Percentiles rank a stretch among this genome's conserved stretches.
Conservation (phyloP, 805 yeast species). For the Ascoidea rubescens region DNA sequence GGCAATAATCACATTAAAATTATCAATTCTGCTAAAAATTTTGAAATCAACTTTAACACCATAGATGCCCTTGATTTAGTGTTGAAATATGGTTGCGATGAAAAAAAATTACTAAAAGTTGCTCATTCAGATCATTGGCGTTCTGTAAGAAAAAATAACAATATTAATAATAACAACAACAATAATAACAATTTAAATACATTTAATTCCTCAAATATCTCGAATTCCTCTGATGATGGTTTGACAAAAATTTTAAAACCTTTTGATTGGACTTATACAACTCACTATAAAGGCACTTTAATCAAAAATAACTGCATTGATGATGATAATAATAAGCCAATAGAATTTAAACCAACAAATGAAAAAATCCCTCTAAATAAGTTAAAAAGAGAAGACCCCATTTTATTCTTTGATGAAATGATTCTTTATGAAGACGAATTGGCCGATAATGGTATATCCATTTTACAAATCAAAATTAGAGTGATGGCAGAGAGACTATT, state of each 20-base stretch:
- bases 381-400: constrained; percentile 66
- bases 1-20: constrained; percentile 64
- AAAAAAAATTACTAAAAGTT: constrained; percentile 44
- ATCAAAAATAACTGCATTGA: not conserved
- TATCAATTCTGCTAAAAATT: constrained; percentile 23
- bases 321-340: not conserved
- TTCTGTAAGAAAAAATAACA: constrained; percentile 17
- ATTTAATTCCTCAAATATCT: constrained; percentile 13
- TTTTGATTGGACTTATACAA: constrained; percentile 94
- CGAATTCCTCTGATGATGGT: constrained; percentile 21
- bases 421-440: constrained; percentile 87
- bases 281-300: constrained; percentile 57
- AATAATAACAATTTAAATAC: constrained; percentile 11
- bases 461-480: constrained; percentile 64
- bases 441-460: constrained; percentile 89
- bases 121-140: constrained; percentile 84
- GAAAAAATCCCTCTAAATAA: constrained; percentile 52
- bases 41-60: constrained; percentile 55
- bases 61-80: constrained; percentile 60
- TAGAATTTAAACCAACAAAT: constrained; percentile 1
- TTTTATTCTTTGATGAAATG: constrained; percentile 79
- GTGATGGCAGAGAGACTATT: constrained; percentile 79
- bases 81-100: constrained; percentile 22
- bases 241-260: constrained; percentile 59
- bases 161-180: constrained; percentile 5